Conservation (phyloP, 164 flowering plant genomes). For the Aristolochia californica region DNA sequence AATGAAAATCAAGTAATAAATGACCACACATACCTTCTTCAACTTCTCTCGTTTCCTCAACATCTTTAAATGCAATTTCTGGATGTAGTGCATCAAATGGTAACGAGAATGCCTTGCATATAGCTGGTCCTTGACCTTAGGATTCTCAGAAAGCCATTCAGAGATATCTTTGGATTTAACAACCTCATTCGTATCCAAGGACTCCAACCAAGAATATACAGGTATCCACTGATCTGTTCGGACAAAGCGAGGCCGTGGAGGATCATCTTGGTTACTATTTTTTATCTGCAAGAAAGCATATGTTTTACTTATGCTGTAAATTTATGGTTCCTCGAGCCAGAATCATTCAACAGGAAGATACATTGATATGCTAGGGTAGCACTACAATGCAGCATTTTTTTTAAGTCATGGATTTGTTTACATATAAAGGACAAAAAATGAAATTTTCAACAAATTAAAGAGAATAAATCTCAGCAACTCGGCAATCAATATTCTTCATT, state of each 20-base stretch:
- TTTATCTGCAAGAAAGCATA: constrained; percentile 23
- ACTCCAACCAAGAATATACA: constrained; percentile 81
- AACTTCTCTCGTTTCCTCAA: constrained; percentile 49
- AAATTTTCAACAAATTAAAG: no score
- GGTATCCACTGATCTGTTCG: constrained; percentile 88
- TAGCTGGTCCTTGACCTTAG: constrained; percentile 33
- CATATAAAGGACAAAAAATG: no score
- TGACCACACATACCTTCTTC: constrained; percentile 24
- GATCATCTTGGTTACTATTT: constrained; percentile 23
- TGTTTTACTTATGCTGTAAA: no score
- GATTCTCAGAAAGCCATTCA: constrained; percentile 66
- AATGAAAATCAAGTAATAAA: neutral
- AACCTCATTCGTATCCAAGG: constrained; percentile 57
- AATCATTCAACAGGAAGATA: no score
- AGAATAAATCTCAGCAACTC: no score
- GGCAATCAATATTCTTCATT: no score
- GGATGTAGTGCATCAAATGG: constrained; percentile 80
- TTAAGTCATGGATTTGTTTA: no score
- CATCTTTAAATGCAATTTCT: constrained; percentile 77
- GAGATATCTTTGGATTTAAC: constrained; percentile 67
- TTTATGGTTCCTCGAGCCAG: no score
- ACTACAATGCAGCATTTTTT: no score
- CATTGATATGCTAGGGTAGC: no score
- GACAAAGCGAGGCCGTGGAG: constrained; percentile 51
- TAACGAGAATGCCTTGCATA: constrained; percentile 66